Base-by-base conservation (phyloP, 495 filamentous ascomycete genomes). In the Jackrogersella minutella region DNA sequence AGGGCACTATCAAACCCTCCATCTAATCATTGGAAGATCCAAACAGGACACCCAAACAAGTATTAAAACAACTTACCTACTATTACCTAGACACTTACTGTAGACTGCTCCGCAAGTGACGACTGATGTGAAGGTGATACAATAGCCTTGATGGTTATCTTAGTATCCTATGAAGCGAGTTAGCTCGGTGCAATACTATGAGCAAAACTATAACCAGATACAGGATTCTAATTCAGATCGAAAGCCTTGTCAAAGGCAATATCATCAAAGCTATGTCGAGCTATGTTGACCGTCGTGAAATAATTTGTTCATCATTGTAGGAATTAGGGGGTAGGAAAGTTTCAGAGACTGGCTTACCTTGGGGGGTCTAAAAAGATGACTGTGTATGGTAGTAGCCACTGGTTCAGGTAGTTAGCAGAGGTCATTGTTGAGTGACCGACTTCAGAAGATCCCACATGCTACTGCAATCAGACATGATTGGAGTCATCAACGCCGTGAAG, bases 271-370 rank as follows among this genome's bases (percentile, higher is more conserved):
- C 86, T 84, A 73, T 49, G 44, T 87, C 56, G 69, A 83, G 87
- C 86, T 97, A 94, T 91, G 93, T 89, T 91, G 93, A 97, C 93
- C 93, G 93, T 97, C 93, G 93, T 97, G 93, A 97, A 89, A 88
- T 78, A 75, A 73, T 63, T 80, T 90, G 89, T 93, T 95, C 90
- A 91, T 91, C 82, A 82, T 82, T 71, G 58, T 66, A 75, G 56
- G 58, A 24, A 40, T 52, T 33, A 13, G 14, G 17, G 13, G 22
- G 39, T 13, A 19, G n/a, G n/a, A 40, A 13, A 21, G 28, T 24
- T 10, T 4, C 24, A 50, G 37, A 17, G 6, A 8, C 26, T 19
- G 8, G 57, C 69, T 69, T 58, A 73, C 71, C 68, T 69, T 19
- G 26, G 2, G 7, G 51, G 11, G 19, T 19, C 3, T 3, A 21